A percentile compares a stretch with the other conserved stretches of the same genome.
phyloP scores from a whole-genome alignment of 805 yeast genomes.

The Teunomyces gatunensis region DNA sequence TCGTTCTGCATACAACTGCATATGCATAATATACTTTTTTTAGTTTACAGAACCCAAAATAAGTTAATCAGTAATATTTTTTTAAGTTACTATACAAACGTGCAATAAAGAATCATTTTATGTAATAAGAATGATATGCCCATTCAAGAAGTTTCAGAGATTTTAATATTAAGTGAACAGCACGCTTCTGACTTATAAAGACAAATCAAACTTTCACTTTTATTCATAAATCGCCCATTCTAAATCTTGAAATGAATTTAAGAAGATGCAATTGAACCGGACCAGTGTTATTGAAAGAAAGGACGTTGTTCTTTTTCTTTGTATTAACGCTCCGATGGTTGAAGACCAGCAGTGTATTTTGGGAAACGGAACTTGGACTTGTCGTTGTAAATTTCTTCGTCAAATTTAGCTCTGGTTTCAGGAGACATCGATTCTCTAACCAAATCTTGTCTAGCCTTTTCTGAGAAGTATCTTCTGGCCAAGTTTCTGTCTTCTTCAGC shows the following conservation, averaged over 20 bases:
- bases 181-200: background rate
- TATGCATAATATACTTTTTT: too few relatives aligned
- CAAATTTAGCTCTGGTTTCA: slow-evolving; percentile 39
- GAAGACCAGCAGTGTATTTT: slow-evolving; percentile 38
- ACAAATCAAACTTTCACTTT: background rate
- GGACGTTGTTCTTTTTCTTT: background rate
- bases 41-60: too few relatives aligned
- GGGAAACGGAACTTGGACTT: slow-evolving; percentile 45
- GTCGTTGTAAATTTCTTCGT: slow-evolving; percentile 42
- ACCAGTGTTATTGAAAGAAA: background rate
- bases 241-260: slow-evolving; percentile 2
- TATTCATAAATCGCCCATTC: slow-evolving; percentile 2
- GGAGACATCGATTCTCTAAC: slow-evolving; percentile 42
- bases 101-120: background rate
- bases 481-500: slow-evolving; percentile 82
- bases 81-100: background rate
- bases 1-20: background rate
- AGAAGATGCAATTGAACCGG: background rate
- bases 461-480: slow-evolving; percentile 67
- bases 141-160: slow-evolving; percentile 2
- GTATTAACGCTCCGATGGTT: slow-evolving; percentile 27
- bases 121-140: background rate
- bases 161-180: background rate
- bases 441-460: slow-evolving; percentile 63
- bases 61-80: background rate